These are phyloP conservation scores for Chaetomium fimeti DNA, from an alignment of 495 filamentous ascomycete species.

Conservation along the genomic window DNA sequence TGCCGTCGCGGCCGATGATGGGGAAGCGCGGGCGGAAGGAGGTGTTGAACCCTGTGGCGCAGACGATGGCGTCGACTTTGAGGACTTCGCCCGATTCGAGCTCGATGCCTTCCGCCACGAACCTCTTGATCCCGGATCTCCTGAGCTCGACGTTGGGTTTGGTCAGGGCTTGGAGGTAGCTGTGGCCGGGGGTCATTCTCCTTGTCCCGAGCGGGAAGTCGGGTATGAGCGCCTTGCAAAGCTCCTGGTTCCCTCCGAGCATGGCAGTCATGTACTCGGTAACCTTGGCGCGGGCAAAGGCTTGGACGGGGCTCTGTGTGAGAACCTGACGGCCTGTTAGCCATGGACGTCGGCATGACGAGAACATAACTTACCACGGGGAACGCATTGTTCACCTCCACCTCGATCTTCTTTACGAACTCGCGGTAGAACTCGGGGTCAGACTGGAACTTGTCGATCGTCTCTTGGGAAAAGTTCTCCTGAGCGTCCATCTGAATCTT, in stretches of 20 bases:
- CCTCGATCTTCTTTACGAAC: slow-evolving; percentile 44
- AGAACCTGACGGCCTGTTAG: slow-evolving; percentile 30
- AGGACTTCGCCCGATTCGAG: slow-evolving; percentile 55
- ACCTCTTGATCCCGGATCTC: slow-evolving; percentile 53
- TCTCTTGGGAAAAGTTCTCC: slow-evolving; percentile 44
- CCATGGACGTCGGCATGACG: neutral
- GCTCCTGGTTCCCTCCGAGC: slow-evolving; percentile 41
- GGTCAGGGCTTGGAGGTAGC: slow-evolving; percentile 64
- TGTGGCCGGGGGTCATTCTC: slow-evolving; percentile 65
- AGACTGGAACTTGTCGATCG: slow-evolving; percentile 49
- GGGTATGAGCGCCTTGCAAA: slow-evolving; percentile 58
- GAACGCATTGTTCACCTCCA: slow-evolving; percentile 48
- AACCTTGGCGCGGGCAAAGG: slow-evolving; percentile 35
- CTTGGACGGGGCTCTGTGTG: slow-evolving; percentile 39
- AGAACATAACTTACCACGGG: slow-evolving; percentile 39
- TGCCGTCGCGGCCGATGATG: slow-evolving; percentile 53
- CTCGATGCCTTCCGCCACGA: slow-evolving; percentile 60
- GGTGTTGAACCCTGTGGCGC: slow-evolving; percentile 66
- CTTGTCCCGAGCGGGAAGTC: slow-evolving; percentile 64
- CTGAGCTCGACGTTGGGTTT: slow-evolving; percentile 61
- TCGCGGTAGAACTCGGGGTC: slow-evolving; percentile 39
- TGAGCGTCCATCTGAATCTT: slow-evolving; percentile 33
- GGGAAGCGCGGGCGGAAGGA: slow-evolving; percentile 63
- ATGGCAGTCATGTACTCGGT: slow-evolving; percentile 48
- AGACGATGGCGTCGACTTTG: slow-evolving; percentile 63